Evolutionary conservation across 169 alveolate species (phyloP).

Genomic region (Plasmodium berghei): DNA sequence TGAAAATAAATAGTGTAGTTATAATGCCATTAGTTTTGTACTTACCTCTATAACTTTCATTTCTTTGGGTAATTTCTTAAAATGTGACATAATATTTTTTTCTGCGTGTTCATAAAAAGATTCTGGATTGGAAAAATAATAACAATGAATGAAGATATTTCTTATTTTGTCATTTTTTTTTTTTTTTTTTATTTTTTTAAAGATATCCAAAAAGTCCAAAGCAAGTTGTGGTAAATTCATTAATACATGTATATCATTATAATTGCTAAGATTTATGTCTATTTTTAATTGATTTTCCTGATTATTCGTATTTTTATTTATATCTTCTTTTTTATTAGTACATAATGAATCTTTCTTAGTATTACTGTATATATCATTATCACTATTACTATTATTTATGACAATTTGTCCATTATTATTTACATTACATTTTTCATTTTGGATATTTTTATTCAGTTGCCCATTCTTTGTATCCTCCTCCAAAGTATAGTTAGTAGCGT

Average conservation of each 20-base stretch:
- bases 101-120: conserved; percentile 63
- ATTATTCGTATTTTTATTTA: not conserved
- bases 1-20: too few species aligned
- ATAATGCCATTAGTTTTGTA: not conserved
- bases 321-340: not conserved
- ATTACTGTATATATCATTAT: not conserved
- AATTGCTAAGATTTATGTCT: conserved; percentile 75
- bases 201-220: conserved; percentile 88
- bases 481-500: not conserved
- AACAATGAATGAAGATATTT: conserved; percentile 52
- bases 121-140: conserved; percentile 64
- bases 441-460: not conserved
- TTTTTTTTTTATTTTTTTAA: conserved; percentile 15
- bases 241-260: conserved; percentile 87
- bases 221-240: conserved; percentile 94
- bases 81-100: conserved; percentile 30
- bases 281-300: conserved; percentile 42
- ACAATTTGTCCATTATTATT: too few species aligned
- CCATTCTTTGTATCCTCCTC: not conserved
- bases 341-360: not conserved
- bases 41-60: conserved; percentile 64
- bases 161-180: conserved; percentile 19
- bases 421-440: not conserved
- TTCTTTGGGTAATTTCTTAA: conserved; percentile 26
- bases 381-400: not conserved